phyloP scores from a whole-genome alignment of 257 asterid species.

The Forsythia viridissima region DNA sequence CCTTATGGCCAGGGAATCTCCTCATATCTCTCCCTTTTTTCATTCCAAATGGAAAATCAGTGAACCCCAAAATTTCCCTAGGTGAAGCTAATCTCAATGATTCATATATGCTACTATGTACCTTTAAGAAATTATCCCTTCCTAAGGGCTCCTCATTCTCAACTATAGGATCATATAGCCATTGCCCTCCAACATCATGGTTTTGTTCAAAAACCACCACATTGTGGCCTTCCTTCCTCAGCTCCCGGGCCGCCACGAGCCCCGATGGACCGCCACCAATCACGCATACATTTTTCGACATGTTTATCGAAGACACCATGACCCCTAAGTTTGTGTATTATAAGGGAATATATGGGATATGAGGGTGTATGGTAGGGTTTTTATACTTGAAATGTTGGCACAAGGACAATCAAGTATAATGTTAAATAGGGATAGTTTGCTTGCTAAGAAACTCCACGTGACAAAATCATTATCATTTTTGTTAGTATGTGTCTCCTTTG shows the following conservation, averaged over 20 bases:
- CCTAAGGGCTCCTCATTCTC: constrained; percentile 62
- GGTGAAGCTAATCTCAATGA: constrained; percentile 70
- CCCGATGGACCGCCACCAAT: constrained; percentile 89
- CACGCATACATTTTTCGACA: constrained; percentile 62
- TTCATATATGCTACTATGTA: constrained; percentile 73
- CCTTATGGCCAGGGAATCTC: constrained; percentile 83
- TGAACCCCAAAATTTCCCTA: constrained; percentile 77
- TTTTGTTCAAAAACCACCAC: constrained; percentile 82
- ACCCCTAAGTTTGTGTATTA: background rate
- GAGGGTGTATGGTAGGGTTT: constrained; percentile 27
- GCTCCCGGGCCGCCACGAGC: constrained; percentile 83
- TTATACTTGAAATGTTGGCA: constrained; percentile 21
- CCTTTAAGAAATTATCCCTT: constrained; percentile 27
- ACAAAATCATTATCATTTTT: constrained; percentile 15
- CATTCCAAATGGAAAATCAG: constrained; percentile 69
- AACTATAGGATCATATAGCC: constrained; percentile 68
- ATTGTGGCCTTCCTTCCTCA: constrained; percentile 67
- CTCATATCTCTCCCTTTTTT: constrained; percentile 71
- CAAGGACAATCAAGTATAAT: constrained; percentile 13
- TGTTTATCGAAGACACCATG: constrained; percentile 43
- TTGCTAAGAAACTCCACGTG: constrained; percentile 35
- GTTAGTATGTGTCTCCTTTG: background rate
- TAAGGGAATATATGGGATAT: background rate
- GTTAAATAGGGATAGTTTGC: constrained; percentile 27
- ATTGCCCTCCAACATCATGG: constrained; percentile 87